phyloP scores from a whole-genome alignment of 805 yeast species.

The Hanseniaspora nectarophila region DNA sequence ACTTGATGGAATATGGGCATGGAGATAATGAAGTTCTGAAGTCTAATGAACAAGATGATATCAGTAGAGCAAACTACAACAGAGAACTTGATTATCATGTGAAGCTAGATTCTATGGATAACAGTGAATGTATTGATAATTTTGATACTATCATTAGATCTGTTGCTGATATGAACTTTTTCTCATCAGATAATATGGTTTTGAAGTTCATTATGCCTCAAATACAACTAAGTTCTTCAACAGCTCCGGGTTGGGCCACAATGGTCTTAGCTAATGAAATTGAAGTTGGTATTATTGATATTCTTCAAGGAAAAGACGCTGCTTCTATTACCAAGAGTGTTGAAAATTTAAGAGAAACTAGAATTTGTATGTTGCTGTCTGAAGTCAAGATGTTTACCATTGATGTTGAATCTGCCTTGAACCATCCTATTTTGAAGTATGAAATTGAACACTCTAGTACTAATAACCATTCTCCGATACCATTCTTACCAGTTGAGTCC shows the following conservation, averaged over 20 bases:
- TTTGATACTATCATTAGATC: constrained; percentile 39
- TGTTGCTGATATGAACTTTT: constrained; percentile 30
- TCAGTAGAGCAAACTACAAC: constrained; percentile 16
- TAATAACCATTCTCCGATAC: constrained; percentile 45
- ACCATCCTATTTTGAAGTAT: constrained; percentile 15
- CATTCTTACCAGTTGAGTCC: constrained; percentile 48
- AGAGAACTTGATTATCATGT: constrained; percentile 2
- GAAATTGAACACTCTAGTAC: constrained; percentile 21
- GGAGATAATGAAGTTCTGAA: background rate
- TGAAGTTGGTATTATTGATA: constrained; percentile 41
- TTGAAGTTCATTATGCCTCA: constrained; percentile 51
- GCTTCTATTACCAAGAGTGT: constrained; percentile 20
- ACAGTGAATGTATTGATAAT: constrained; percentile 29
- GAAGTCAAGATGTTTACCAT: constrained; percentile 48
- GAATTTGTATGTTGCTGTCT: constrained; percentile 44
- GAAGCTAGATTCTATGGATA: constrained; percentile 19
- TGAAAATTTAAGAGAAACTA: constrained; percentile 38
- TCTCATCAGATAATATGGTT: constrained; percentile 40
- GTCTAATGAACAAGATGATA: constrained; percentile 19
- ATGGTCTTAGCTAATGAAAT: constrained; percentile 47
- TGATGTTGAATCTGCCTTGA: constrained; percentile 29
- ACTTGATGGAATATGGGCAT: constrained; percentile 23
- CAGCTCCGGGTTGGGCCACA: constrained; percentile 38
- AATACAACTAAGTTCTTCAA: constrained; percentile 41
- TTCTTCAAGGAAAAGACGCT: constrained; percentile 25